Percentiles rank a stretch among this genome's conserved stretches.
These are phyloP conservation scores for Colletotrichum paranaense DNA, from an alignment of 2,329 filamentous ascomycete species.

Conservation along the genomic window DNA sequence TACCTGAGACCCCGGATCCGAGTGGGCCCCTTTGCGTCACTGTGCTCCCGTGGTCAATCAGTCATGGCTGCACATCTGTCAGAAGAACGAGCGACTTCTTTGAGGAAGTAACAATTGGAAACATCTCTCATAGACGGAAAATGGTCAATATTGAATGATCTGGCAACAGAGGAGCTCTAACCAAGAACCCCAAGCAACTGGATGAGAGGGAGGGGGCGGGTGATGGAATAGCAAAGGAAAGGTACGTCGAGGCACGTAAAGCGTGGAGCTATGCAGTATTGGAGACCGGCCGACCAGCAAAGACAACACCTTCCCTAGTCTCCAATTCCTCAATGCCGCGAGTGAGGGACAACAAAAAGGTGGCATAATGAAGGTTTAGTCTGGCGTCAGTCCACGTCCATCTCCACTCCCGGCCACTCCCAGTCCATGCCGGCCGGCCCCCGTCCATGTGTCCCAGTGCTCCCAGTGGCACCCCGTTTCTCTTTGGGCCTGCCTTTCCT, in stretches of 20 bases:
- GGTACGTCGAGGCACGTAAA: background rate
- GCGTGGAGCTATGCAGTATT: background rate
- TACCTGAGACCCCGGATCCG: constrained; percentile 38
- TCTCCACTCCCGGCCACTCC: constrained; percentile 13
- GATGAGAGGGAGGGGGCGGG: background rate
- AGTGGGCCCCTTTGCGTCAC: constrained; percentile 36
- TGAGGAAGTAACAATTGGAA: background rate
- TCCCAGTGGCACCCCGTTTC: background rate
- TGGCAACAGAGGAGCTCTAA: too few species aligned
- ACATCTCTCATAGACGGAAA: background rate
- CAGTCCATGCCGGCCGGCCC: constrained; percentile 20
- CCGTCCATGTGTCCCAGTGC: background rate
- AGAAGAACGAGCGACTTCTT: background rate
- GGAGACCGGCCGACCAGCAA: background rate
- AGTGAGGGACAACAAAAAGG: constrained; percentile 3
- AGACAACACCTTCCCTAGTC: background rate
- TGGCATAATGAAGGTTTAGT: constrained; percentile 33
- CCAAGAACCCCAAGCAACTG: background rate
- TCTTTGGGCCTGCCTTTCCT: background rate
- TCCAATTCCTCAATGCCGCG: background rate
- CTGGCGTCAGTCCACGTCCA: constrained; percentile 31
- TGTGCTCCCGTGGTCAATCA: constrained; percentile 24
- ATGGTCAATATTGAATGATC: background rate
- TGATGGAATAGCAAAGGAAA: background rate
- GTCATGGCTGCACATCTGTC: background rate